Base-by-base conservation (phyloP, 345 rosid genomes). In the Rhodomyrtus tomentosa region DNA sequence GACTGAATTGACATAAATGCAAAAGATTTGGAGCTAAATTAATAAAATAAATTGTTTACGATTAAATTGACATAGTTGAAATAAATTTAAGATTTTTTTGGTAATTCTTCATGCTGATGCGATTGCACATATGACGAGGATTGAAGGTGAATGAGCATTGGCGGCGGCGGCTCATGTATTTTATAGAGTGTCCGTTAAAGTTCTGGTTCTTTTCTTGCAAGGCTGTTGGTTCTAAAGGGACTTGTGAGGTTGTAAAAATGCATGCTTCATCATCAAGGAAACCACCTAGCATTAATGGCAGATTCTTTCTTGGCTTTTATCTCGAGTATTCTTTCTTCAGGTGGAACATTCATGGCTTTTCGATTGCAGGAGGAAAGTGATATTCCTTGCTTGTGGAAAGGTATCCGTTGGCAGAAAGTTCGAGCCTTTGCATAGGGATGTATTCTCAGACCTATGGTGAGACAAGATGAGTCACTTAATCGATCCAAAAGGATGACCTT, bases 191-290 rank as follows among this genome's bases (percentile, higher is more conserved):
- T 24, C 50, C 2, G 51, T 49, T 68, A 52, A 62, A 68, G 13
- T 83, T 73, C 76, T 90, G 95, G 95, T 93, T 96, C 90, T 36
- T 96, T 96, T 91, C 98, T 96, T 96, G 96, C 88, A 91, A 90
- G 91, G 90, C 89, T 91, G 93, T 52, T 80, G 89, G 82, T 85
- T 85, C 87, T 81, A 88, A 87, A 89, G 88, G 83, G 83, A 81
- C 91, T 21, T 84, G 83, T 84, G 76, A 88, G 90, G 95, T 55
- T 89, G 95, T 93, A 91, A 95, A 94, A 93, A 68, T 83, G 84
- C 85, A n/a, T 89, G 85, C 98, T 96, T 93, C 86, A 83, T 49
- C 86, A 83, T 88, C 89, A 96, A 92, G 97, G 95, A 93, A 92
- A 74, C 83, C n/a, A n/a, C 84, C 83, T 18, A 82, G 79, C 38